These are phyloP conservation scores for Vigna reflexopilosa DNA, from an alignment of 306 rosid genomes.

Conservation along the genomic window DNA sequence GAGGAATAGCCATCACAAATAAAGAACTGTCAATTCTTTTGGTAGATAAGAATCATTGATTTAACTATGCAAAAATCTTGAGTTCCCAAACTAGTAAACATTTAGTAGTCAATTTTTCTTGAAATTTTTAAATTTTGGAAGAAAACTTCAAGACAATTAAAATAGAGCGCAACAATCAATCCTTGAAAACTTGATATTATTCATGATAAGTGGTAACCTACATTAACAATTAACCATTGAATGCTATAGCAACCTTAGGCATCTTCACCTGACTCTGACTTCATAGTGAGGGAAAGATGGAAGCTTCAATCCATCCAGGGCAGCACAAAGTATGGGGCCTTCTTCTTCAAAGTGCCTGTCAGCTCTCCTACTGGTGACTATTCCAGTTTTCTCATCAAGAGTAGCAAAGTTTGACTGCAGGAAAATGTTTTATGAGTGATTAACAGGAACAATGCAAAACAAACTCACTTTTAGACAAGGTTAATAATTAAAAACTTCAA, in stretches of 20 bases:
- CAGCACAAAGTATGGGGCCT: constrained; percentile 91
- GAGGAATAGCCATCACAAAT: constrained; percentile 21
- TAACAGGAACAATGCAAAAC: constrained; percentile 28
- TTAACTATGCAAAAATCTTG: constrained; percentile 28
- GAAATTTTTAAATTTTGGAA: constrained; percentile 18
- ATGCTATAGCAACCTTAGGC: constrained; percentile 42
- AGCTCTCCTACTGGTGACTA: constrained; percentile 87
- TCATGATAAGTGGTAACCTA: constrained; percentile 33
- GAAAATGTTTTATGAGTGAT: constrained; percentile 38
- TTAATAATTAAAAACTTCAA: constrained; percentile 14
- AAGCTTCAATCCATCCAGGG: constrained; percentile 88
- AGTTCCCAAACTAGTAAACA: constrained; percentile 22
- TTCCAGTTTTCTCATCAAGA: constrained; percentile 82
- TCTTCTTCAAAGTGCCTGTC: constrained; percentile 98
- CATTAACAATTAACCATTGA: constrained; percentile 37
- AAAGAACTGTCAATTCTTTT: constrained; percentile 19
- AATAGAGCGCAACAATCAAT: constrained; percentile 25
- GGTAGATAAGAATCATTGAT: constrained; percentile 18
- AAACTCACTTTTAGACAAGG: not conserved
- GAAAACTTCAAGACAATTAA: constrained; percentile 33
- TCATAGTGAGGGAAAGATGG: constrained; percentile 91
- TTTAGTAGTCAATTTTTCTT: constrained; percentile 16
- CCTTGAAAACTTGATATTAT: constrained; percentile 27
- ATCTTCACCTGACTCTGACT: constrained; percentile 91
- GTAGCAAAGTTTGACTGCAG: constrained; percentile 93